Evolutionary conservation across 495 filamentous ascomycete genomes (phyloP), one percentile per base, ranked within the genome.

Genomic region (Durotheca rogersii): DNA sequence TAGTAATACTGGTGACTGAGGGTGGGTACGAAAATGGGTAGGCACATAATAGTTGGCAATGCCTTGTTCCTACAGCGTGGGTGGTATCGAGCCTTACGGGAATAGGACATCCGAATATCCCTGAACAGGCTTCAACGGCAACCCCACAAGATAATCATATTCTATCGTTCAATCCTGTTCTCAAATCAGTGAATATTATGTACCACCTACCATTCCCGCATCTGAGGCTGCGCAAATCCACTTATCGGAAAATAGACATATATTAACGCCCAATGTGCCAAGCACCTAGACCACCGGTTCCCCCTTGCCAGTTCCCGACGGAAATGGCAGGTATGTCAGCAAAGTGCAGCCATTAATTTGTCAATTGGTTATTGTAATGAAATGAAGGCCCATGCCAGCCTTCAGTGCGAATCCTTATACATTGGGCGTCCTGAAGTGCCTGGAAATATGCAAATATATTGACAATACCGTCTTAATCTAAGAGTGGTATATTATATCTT

Each of bases 191-290:
- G 9, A 27, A 27, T n/a, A n/a, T n/a, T n/a, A n/a, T n/a, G n/a
- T n/a, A n/a, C n/a, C n/a, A n/a, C n/a, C 23, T 27, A 9, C 23
- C 9, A 9, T 27, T 35, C 29, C 27, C 14, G 11, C 25, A 30
- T 32, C 14, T 25, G 38, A 15, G 33, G 38, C 44, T 29, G 30
- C 36, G 41, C 17, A 12, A 16, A 14, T 7, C 14, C 15, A 18
- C 51, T 37, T 29, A 41, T 42, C 31, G 33, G 37, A 41, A 6
- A 10, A 2, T 40, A 4, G 14, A 15, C 4, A 21, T 14, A 23
- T 42, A 20, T 18, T 47, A 45, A 42, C 35, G 31, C 42, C 39
- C 31, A 29, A 9, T 12, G 6, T 27, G 51, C 51, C 44, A 54
- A 48, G 44, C 30, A 54, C 4, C 31, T 37, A 48, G 18, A 21